A percentile compares a stretch with the other conserved stretches of the same genome.
These are phyloP conservation scores for Pyrrhoderma noxium DNA, from an alignment of 1,284 basidiomycete species.

Conservation along the genomic window DNA sequence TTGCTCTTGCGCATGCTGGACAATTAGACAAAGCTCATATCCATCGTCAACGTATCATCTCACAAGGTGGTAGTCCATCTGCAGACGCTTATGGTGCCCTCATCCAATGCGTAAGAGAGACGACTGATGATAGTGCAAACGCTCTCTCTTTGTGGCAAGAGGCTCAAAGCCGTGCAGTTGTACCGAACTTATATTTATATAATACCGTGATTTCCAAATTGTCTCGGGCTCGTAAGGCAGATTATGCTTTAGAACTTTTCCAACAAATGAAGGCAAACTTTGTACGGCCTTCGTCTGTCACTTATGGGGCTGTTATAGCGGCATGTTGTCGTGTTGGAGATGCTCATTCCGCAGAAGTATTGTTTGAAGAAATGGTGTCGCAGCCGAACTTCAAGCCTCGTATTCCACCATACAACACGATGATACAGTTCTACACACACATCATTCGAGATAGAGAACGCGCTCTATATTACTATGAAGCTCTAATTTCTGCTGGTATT, in stretches of 20 bases:
- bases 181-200: slow-evolving; percentile 81
- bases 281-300: slow-evolving; percentile 76
- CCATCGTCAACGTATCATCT: slow-evolving; percentile 74
- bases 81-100: slow-evolving; percentile 89
- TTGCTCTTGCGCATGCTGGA: slow-evolving; percentile 75
- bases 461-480: slow-evolving; percentile 72
- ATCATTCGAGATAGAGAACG: slow-evolving; percentile 81
- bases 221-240: slow-evolving; percentile 87
- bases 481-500: slow-evolving; percentile 60
- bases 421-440: slow-evolving; percentile 96
- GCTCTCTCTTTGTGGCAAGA: slow-evolving; percentile 82
- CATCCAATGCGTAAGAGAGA: slow-evolving; percentile 82
- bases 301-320: slow-evolving; percentile 92
- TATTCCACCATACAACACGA: slow-evolving; percentile 93
- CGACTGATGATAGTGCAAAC: slow-evolving; percentile 87
- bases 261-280: slow-evolving; percentile 69
- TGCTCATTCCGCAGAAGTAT: slow-evolving; percentile 67
- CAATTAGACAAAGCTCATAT: slow-evolving; percentile 73
- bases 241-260: slow-evolving; percentile 81
- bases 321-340: slow-evolving; percentile 95
- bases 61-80: slow-evolving; percentile 70
- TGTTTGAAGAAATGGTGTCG: slow-evolving; percentile 82
- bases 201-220: slow-evolving; percentile 96
- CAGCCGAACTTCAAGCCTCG: slow-evolving; percentile 77
- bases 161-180: slow-evolving; percentile 60